Evolutionary conservation across 176 grass and related monocot genomes (phyloP).

Genomic region (Saccharum spontaneum): DNA sequence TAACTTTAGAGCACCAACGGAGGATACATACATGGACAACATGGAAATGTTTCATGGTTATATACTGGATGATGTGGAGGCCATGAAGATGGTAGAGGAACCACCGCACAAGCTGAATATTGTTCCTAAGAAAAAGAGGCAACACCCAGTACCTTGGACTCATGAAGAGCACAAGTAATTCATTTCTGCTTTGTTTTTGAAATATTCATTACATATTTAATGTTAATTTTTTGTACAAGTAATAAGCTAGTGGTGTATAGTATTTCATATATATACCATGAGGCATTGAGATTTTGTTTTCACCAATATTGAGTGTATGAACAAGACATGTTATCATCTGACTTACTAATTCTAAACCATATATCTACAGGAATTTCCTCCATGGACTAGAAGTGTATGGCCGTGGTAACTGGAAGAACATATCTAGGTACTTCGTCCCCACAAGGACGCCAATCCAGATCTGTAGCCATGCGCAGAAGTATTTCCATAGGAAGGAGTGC

Average conservation of each 20-base stretch:
- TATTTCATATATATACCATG: background rate
- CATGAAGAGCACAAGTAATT: constrained; percentile 29
- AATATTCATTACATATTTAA: background rate
- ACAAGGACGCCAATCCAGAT: background rate
- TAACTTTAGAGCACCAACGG: too few relatives aligned
- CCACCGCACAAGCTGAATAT: too few relatives aligned
- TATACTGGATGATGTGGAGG: too few relatives aligned
- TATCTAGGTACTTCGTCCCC: background rate
- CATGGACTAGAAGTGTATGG: background rate
- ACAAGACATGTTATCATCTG: background rate
- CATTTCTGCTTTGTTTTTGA: background rate
- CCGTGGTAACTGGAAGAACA: constrained; percentile 17
- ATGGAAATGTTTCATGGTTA: too few relatives aligned
- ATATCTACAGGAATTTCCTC: constrained; percentile 8
- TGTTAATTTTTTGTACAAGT: background rate
- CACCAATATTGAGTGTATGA: background rate
- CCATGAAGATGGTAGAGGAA: too few relatives aligned
- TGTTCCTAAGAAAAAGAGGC: background rate
- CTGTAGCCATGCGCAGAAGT: background rate
- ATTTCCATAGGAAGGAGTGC: background rate
- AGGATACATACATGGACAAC: too few relatives aligned
- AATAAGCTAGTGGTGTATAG: background rate
- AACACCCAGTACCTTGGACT: background rate
- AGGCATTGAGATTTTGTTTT: background rate
- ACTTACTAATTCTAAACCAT: background rate